phyloP scores from a whole-genome alignment of 1,284 basidiomycete genomes.

The Ganoderma lingzhi region DNA sequence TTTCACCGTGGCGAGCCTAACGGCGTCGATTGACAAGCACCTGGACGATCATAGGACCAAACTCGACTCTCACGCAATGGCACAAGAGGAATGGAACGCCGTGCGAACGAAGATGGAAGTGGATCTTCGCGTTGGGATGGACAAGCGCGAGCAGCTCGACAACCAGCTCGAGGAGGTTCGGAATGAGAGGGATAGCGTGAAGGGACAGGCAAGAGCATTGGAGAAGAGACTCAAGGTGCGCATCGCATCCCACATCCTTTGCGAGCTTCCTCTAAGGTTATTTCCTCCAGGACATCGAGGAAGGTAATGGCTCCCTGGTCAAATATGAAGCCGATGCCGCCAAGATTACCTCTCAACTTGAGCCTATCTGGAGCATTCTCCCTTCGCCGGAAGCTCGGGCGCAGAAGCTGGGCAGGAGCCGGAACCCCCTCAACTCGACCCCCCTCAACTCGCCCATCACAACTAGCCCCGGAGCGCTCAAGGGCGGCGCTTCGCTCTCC shows the following conservation, averaged over 20 bases:
- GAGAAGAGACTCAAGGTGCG: constrained; percentile 55
- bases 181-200: constrained; percentile 62
- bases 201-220: constrained; percentile 52
- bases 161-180: constrained; percentile 64
- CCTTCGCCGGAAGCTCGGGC: constrained; percentile 83
- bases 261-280: background rate
- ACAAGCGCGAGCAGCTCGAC: constrained; percentile 56
- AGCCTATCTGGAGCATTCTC: constrained; percentile 80
- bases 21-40: constrained; percentile 61
- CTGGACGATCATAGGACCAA: constrained; percentile 59
- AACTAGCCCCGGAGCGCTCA: constrained; percentile 42
- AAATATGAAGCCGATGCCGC: constrained; percentile 61
- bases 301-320: constrained; percentile 40
- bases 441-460: constrained; percentile 42
- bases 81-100: constrained; percentile 56
- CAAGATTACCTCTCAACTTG: constrained; percentile 68
- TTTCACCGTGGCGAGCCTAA: constrained; percentile 57
- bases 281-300: constrained; percentile 28
- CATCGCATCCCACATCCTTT: background rate
- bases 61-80: constrained; percentile 56
- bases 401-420: constrained; percentile 62
- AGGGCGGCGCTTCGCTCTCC: constrained; percentile 62
- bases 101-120: constrained; percentile 57
- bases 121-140: constrained; percentile 53
- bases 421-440: constrained; percentile 44